Conservation (phyloP, 2,329 filamentous ascomycete genomes). For the Pestalotiopsis sp. region DNA sequence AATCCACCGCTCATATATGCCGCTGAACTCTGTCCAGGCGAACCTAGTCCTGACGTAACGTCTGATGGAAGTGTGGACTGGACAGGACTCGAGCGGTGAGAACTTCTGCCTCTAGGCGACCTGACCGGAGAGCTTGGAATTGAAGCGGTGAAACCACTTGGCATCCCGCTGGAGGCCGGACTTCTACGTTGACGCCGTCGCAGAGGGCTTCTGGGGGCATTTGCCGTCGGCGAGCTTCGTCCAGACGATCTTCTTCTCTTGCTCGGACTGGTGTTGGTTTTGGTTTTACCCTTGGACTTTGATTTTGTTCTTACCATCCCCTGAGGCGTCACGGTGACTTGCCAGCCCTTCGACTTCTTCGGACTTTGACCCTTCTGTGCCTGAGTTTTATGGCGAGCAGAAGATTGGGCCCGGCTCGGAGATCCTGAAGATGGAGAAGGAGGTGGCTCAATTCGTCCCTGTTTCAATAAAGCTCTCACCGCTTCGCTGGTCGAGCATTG, state of each 20-base stretch:
- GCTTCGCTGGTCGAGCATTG: not conserved
- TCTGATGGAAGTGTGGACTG: not conserved
- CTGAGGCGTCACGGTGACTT: not conserved
- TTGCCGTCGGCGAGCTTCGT: not conserved
- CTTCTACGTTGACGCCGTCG: too few species aligned
- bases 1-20: not conserved
- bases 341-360: not conserved
- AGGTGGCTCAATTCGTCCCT: not conserved
- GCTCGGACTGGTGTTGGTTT: not conserved
- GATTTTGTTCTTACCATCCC: not conserved
- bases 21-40: too few species aligned
- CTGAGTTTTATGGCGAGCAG: not conserved
- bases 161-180: too few species aligned
- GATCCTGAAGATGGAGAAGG: not conserved
- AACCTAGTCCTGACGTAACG: not conserved
- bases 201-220: not conserved
- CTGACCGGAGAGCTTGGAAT: not conserved
- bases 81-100: not conserved
- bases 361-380: not conserved
- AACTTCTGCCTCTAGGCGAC: not conserved
- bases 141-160: too few species aligned
- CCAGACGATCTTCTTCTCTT: not conserved
- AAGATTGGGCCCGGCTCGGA: too few species aligned
- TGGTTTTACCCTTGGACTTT: not conserved
- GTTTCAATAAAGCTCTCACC: not conserved